A percentile compares a stretch with the other conserved stretches of the same genome.
Conservation (phyloP, 768 basidiomycete species). For the Leccinum fibrillosum region DNA sequence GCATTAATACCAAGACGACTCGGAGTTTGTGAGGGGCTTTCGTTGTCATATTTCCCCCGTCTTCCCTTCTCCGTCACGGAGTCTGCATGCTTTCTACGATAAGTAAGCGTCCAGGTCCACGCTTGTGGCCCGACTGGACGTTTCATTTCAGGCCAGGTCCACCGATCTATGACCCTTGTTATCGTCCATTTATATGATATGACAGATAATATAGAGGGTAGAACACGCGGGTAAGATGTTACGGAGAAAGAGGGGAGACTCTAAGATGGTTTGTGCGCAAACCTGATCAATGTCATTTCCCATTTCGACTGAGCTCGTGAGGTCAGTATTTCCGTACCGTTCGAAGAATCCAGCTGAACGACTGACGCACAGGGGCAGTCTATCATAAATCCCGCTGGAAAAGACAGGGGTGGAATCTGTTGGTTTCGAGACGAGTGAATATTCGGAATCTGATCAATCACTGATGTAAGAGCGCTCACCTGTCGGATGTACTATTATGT, state of each 20-base stretch:
- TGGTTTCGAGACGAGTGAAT: neutral
- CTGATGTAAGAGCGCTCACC: no score
- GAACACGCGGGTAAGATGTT: neutral
- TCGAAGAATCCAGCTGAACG: neutral
- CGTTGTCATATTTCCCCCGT: neutral
- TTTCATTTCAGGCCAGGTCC: neutral
- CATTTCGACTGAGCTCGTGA: neutral
- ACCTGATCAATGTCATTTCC: neutral
- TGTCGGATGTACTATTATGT: no score
- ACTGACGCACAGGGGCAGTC: neutral
- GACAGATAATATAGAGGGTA: neutral
- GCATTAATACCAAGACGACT: no score
- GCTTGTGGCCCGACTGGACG: neutral
- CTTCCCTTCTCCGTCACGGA: neutral
- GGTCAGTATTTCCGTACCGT: neutral
- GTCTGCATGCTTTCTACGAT: neutral
- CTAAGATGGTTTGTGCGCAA: neutral
- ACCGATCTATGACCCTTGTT: neutral
- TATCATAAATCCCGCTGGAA: neutral
- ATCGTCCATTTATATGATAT: neutral
- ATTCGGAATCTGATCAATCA: no score
- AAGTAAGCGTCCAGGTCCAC: neutral
- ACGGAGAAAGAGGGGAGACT: neutral
- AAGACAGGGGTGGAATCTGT: neutral
- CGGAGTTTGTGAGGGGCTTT: no score